Evolutionary conservation across 306 rosid species (phyloP), one percentile per base, ranked within the genome.

Genomic region (Castanospermum australe): DNA sequence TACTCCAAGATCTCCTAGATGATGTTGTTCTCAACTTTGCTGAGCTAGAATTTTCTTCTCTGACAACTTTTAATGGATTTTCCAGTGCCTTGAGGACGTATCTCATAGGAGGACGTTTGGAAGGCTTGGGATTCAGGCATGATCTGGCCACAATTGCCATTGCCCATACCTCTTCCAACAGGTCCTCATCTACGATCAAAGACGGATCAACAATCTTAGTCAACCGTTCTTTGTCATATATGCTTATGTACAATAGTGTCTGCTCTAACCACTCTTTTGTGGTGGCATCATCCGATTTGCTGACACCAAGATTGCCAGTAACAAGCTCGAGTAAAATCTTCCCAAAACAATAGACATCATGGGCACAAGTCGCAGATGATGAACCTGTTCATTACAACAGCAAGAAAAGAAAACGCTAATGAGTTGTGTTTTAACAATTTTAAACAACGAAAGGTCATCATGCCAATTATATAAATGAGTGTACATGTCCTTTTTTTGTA

Each of bases 91-190:
- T 93, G 30, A 96, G 94, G 78, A 96, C 84, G 77, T 96, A 76
- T 68, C 81, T 90, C 93, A 96, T 93, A 2, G 79, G 86, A n/a
- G 99, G 99, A n/a, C 99, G 98, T 82, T 86, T 90, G 5, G 90
- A 84, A 55, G 97, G 88, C 79, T 79, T 90, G 4, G 97, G 94
- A 77, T 90, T 96, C 41, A 96, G 89, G 86, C 99, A 96, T n/a
- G 97, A 89, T 83, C 90, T 84, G 52, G 99, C 99, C 45, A 96
- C 92, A 21, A 96, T 88, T 28, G 97, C 92, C 93, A 93, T 90
- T 12, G 98, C 97, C 99, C 98, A 96, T 20, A 91, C 96, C 82
- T 96, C 99, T 80, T 96, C 97, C 79, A 96, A 35, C 20, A 93
- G 84, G 87, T 96, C 99, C 63, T 96, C 99, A 51, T 96, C 92